Evolutionary conservation across 495 filamentous ascomycete species (phyloP).

Genomic region (Xylaria telfairii): DNA sequence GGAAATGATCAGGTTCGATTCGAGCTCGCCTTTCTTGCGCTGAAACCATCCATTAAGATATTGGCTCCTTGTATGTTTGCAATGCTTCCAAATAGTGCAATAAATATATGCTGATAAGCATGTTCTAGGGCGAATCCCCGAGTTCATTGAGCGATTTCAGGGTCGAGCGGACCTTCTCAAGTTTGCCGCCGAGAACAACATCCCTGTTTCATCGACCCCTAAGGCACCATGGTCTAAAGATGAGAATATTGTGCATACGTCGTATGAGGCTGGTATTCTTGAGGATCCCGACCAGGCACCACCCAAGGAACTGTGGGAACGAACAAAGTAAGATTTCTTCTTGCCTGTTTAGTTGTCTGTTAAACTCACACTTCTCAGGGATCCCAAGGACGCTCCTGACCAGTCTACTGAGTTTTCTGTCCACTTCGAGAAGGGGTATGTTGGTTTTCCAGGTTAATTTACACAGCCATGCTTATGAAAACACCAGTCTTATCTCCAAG

Average conservation of each 20-base stretch:
- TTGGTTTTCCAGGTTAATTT: constrained; percentile 12
- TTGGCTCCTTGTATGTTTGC: constrained; percentile 34
- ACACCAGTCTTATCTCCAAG: constrained; percentile 66
- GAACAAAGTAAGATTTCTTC: constrained; percentile 51
- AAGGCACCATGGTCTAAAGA: constrained; percentile 90
- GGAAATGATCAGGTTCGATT: constrained; percentile 90
- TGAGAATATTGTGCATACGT: constrained; percentile 90
- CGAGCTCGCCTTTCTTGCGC: constrained; percentile 66
- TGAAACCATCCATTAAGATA: constrained; percentile 27
- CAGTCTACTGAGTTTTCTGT: constrained; percentile 77
- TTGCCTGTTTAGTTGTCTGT: constrained; percentile 11
- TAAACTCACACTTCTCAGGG: constrained; percentile 43
- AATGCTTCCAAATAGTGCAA: constrained; percentile 4
- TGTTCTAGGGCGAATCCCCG: constrained; percentile 84
- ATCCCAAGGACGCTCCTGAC: constrained; percentile 78
- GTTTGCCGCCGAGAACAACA: constrained; percentile 77
- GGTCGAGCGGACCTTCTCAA: constrained; percentile 89
- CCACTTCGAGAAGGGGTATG: constrained; percentile 76
- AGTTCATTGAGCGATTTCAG: constrained; percentile 78
- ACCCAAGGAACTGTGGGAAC: constrained; percentile 84
- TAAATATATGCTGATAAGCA: constrained; percentile 48
- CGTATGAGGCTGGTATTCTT: constrained; percentile 84
- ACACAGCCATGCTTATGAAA: constrained; percentile 13
- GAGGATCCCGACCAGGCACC: constrained; percentile 70
- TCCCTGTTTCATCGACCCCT: constrained; percentile 81